Base-by-base conservation (phyloP, 495 filamentous ascomycete genomes). In the Tuber calosporum region DNA sequence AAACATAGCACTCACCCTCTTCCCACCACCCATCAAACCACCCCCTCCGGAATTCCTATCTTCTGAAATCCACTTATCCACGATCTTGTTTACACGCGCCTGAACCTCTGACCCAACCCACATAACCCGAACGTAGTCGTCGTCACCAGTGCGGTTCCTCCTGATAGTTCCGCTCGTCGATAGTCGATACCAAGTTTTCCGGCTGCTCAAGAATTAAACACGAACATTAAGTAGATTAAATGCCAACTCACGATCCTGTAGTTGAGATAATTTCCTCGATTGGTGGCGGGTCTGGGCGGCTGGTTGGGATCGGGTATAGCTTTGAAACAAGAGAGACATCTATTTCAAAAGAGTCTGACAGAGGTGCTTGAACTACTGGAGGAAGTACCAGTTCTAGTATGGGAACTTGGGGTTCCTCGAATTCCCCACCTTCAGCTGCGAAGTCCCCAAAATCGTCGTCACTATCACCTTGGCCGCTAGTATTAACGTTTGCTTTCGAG, bases 121-220 rank as follows among this genome's bases (percentile, higher is more conserved):
- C 22, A 82, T 82, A 22, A 89, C 84, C 5, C 85, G 83, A 53
- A 86, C 82, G 76, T 89, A 90, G 70, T 86, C 86, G 45, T 88
- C 87, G 68, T 87, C 86, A 22, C 84, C 87, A 11, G 78, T 84
- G 69, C 88, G 84, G 72, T 88, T 84, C 69, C 86, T 87, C 36
- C 86, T 82, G 74, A 86, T 86, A 0, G 87, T 87, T 17, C 86
- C 87, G 69, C 83, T 84, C 13, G 87, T 84, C 22, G 88, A 88
- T 8, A 89, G 80, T 37, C 88, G 86, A 74, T 90, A 90, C 88
- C 88, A 90, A 7, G 84, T 84, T 77, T 87, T 89, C 66, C 88
- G 86, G 58, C 81, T 82, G 66, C 17, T 48, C 26, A 19, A 42
- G 17, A 69, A 36, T 79, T 82, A 77, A 68, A 73, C 41, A 73